These are phyloP conservation scores for Powellomyces hirtus DNA, from an alignment of 192 early-diverging fungal genomes.

Conservation along the genomic window DNA sequence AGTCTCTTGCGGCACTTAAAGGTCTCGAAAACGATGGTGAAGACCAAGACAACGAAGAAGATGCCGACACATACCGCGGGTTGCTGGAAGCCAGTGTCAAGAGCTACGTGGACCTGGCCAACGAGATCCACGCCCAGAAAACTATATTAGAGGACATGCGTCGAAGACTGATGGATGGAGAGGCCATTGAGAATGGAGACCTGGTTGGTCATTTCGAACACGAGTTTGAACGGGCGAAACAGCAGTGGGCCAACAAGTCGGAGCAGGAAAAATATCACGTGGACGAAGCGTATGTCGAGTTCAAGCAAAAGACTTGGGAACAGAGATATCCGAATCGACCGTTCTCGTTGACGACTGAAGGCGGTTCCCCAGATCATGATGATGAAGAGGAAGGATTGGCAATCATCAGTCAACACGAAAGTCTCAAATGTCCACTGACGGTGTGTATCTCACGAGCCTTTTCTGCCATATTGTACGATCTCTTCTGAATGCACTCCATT, in stretches of 20 bases:
- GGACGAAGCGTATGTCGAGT: conserved; percentile 12
- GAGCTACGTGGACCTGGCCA: conserved; percentile 6
- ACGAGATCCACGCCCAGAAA: background rate
- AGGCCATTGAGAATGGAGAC: background rate
- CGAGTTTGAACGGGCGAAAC: background rate
- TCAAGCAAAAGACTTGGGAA: conserved; percentile 18
- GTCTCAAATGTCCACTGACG: conserved; percentile 26
- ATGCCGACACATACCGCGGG: background rate
- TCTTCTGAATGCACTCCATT: too few relatives aligned
- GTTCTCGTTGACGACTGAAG: background rate
- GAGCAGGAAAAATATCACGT: conserved; percentile 7
- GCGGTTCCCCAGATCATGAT: background rate
- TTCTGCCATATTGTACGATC: too few relatives aligned
- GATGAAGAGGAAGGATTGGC: conserved; percentile 21
- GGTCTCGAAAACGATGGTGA: background rate
- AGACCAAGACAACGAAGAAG: background rate
- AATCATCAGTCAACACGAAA: conserved; percentile 21
- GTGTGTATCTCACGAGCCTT: conserved; percentile 7
- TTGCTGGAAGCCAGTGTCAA: conserved; percentile 8
- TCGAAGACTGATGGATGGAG: background rate
- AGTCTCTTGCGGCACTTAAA: conserved; percentile 1
- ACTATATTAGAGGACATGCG: conserved; percentile 2
- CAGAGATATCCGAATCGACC: conserved; percentile 11
- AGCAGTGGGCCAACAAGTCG: background rate
- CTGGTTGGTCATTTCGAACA: background rate